Conservation (phyloP, 2,329 filamentous ascomycete genomes). For the Clonostachys byssicola region DNA sequence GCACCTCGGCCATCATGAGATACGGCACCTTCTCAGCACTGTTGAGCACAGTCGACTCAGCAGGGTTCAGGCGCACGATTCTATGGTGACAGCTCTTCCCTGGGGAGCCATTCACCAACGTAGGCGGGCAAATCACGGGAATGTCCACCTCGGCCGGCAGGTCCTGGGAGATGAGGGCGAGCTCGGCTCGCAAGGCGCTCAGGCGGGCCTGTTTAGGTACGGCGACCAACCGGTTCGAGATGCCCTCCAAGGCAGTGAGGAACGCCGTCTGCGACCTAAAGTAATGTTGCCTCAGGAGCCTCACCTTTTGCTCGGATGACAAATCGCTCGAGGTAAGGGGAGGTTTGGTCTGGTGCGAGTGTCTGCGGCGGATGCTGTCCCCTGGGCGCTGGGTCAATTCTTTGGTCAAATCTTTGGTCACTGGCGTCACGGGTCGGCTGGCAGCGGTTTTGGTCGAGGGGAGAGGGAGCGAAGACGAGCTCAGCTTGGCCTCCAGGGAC, state of each 20-base stretch:
- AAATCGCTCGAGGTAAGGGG: constrained; percentile 57
- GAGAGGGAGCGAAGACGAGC: constrained; percentile 63
- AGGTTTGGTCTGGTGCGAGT: constrained; percentile 58
- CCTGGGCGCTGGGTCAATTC: constrained; percentile 37
- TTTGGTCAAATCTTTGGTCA: constrained; percentile 54
- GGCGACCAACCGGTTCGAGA: constrained; percentile 78
- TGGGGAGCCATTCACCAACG: constrained; percentile 67
- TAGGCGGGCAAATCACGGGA: constrained; percentile 74
- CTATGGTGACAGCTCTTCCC: constrained; percentile 75
- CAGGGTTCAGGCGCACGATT: constrained; percentile 78
- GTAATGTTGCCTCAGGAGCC: constrained; percentile 73
- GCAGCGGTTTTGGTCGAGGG: constrained; percentile 46
- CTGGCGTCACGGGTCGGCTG: constrained; percentile 53
- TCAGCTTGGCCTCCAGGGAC: constrained; percentile 56
- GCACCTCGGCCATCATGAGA: constrained; percentile 77
- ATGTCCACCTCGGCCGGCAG: constrained; percentile 81
- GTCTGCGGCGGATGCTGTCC: constrained; percentile 50
- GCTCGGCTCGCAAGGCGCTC: constrained; percentile 75
- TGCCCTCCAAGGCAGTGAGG: constrained; percentile 74
- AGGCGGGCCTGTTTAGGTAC: constrained; percentile 79
- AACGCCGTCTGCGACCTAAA: constrained; percentile 80
- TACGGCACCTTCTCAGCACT: constrained; percentile 86
- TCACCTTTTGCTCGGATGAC: constrained; percentile 62
- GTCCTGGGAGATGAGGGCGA: constrained; percentile 77
- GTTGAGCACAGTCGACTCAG: constrained; percentile 80